Percentiles rank a stretch among this genome's conserved stretches.
Evolutionary conservation across 2,329 filamentous ascomycete genomes (phyloP).

Genomic region (Cladobotryum protrusum): DNA sequence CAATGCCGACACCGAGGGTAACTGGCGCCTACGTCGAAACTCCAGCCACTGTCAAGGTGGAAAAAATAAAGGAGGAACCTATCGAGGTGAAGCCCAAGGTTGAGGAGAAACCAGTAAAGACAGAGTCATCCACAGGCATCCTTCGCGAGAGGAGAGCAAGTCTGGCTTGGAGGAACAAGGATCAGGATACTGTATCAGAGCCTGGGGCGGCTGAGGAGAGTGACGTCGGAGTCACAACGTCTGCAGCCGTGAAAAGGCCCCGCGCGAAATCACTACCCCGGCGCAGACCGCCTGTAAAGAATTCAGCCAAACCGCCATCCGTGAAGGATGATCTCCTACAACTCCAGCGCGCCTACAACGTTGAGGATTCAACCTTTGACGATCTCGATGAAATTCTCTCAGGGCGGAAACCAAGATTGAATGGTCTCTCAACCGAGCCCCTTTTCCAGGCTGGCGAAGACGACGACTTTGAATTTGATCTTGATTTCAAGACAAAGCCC

Average conservation of each 20-base stretch:
- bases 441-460: slow-evolving; percentile 19
- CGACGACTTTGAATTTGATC: slow-evolving; percentile 17
- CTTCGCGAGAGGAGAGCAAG: slow-evolving; percentile 22
- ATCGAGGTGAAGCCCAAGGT: slow-evolving; percentile 19
- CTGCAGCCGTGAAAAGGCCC: slow-evolving; percentile 19
- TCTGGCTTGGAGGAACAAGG: slow-evolving; percentile 18
- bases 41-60: slow-evolving; percentile 40
- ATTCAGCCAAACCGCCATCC: slow-evolving; percentile 48
- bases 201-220: slow-evolving; percentile 23
- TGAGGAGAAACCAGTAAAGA: slow-evolving; percentile 8
- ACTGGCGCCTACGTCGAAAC: slow-evolving; percentile 53
- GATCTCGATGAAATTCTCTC: slow-evolving; percentile 47
- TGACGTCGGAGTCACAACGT: slow-evolving; percentile 16
- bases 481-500: slow-evolving; percentile 13
- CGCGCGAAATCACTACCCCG: slow-evolving; percentile 37
- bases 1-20: slow-evolving; percentile 48
- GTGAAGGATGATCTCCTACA: slow-evolving; percentile 51
- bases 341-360: slow-evolving; percentile 46
- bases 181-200: slow-evolving; percentile 28
- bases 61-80: slow-evolving; percentile 23
- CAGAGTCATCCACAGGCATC: slow-evolving; percentile 15
- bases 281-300: slow-evolving; percentile 40
- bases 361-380: slow-evolving; percentile 56
- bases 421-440: slow-evolving; percentile 21
- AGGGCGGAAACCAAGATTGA: slow-evolving; percentile 27